Conservation (phyloP, 2,329 filamentous ascomycete species). For the Colletotrichum godetiae region DNA sequence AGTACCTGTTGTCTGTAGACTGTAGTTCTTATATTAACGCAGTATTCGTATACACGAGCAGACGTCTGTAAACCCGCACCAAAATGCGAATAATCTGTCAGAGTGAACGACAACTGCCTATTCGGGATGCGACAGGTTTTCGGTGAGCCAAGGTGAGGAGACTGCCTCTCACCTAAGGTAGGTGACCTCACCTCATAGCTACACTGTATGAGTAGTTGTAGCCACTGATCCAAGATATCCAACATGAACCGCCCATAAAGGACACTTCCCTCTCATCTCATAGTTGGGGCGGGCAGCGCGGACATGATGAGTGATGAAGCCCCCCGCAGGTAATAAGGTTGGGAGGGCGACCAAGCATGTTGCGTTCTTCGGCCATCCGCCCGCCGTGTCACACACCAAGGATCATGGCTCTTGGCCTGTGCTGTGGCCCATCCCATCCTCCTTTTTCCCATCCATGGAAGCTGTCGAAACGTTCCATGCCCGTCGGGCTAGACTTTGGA, state of each 20-base stretch:
- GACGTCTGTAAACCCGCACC: too few relatives aligned
- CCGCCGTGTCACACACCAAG: background rate
- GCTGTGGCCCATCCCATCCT: background rate
- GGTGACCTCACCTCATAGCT: background rate
- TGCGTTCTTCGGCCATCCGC: background rate
- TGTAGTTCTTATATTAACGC: too few relatives aligned
- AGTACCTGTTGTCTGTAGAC: too few relatives aligned
- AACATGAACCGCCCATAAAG: background rate
- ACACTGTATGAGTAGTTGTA: background rate
- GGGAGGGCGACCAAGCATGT: background rate
- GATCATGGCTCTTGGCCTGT: background rate
- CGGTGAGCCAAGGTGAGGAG: background rate
- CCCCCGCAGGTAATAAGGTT: background rate
- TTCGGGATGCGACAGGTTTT: background rate
- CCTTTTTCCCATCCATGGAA: background rate
- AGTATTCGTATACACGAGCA: too few relatives aligned
- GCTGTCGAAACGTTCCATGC: constrained; percentile 14
- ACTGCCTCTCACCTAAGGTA: background rate
- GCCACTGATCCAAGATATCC: background rate
- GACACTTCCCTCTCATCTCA: background rate
- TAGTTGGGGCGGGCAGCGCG: background rate
- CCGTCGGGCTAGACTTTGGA: background rate
- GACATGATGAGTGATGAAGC: background rate
- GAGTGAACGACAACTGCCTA: background rate
- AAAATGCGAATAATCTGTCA: background rate